Base-by-base conservation (phyloP, 2,329 filamentous ascomycete genomes). In the Trichophyton mentagrophytes region DNA sequence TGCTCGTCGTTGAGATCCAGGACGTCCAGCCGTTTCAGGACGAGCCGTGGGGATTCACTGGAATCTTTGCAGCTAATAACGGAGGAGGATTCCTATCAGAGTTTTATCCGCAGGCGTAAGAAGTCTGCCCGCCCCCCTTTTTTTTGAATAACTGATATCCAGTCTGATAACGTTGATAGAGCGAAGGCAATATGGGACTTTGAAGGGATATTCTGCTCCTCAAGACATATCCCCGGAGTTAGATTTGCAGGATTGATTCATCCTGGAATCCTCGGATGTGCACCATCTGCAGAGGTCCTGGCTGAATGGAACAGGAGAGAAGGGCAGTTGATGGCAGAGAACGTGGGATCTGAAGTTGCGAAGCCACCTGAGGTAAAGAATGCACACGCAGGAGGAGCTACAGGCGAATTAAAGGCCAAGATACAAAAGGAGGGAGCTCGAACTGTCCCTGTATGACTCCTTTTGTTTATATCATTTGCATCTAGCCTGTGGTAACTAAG, bases 31-130 rank as follows among this genome's bases (percentile, higher is more conserved):
- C 91, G 0, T 85, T 95, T 65, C 80, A 92, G 64, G 84, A 93
- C 33, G 83, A 87, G 61, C 90, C 90, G 0, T 96, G 91, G 91
- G 91, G 91, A 0, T 95, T 95, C 72, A 92, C 88, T 0, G 90
- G 90, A 7, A 75, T 93, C 3, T 96, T 96, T 68, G 80, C 86
- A 60, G 85, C 83, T 65, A 76, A 85, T 15, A 96, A 96, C 67
- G 91, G 91, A 4, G 91, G 91, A 7, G 90, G 91, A 0, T 96
- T 96, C 66, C 74, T 96, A 11, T 89, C 96, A 65, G 89, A 95
- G 70, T 80, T 90, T 30, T 96, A 95, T 67, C 90, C 90, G 0
- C 83, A 89, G 30, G 85, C 91, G 84, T 90, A 77, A 65, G 82
- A 53, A 49, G 15, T 27, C 25, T 27, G 25, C 17, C 25, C 3